Percentiles rank a stretch among this genome's conserved stretches.
phyloP scores from a whole-genome alignment of 306 rosid genomes.

The Trifolium subterraneum region DNA sequence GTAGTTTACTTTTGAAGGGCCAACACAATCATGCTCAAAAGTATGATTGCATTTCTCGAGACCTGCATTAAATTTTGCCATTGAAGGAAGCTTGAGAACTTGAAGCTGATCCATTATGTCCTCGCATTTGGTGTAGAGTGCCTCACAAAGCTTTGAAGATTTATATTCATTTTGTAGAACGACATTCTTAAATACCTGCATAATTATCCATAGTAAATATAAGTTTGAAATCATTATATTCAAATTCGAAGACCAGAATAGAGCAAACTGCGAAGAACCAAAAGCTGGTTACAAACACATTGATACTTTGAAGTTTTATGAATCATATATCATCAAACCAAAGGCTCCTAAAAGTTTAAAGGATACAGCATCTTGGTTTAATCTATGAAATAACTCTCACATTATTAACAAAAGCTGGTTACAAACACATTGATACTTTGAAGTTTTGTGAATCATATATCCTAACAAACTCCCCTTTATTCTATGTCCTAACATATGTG shows the following conservation, averaged over 20 bases:
- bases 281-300: too few species aligned
- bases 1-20: conserved; percentile 74
- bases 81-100: conserved; percentile 83
- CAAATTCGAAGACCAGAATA: conserved; percentile 16
- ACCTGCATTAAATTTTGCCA: conserved; percentile 88
- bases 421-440: too few species aligned
- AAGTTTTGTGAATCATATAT: too few species aligned
- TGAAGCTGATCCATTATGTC: conserved; percentile 87
- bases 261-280: conserved; percentile 12
- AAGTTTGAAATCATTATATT: conserved; percentile 19
- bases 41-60: conserved; percentile 75
- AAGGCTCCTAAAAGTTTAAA: not conserved
- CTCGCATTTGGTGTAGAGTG: conserved; percentile 71
- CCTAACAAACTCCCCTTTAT: too few species aligned
- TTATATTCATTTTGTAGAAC: conserved; percentile 65
- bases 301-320: too few species aligned
- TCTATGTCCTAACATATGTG: too few species aligned
- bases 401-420: too few species aligned
- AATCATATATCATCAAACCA: conserved; percentile 5
- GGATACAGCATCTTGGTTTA: conserved; percentile 17
- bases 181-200: conserved; percentile 62
- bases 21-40: conserved; percentile 74
- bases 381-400: too few species aligned
- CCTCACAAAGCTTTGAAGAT: conserved; percentile 84
- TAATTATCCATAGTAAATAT: conserved; percentile 24